Base-by-base conservation (phyloP, 805 yeast genomes). In the Martiniozyma abietophila region DNA sequence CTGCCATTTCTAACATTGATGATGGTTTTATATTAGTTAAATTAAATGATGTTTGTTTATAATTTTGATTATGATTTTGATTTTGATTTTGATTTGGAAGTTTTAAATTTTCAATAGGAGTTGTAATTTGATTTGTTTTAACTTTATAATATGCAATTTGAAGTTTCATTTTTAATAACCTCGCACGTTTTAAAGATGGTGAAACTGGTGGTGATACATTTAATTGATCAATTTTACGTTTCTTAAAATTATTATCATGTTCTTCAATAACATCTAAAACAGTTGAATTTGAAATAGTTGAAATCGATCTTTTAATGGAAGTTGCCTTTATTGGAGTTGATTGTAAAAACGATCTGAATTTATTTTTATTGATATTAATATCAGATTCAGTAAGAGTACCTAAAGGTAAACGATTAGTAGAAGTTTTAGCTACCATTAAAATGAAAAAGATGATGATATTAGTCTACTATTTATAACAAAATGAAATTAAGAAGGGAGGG, bases 111-210 rank as follows among this genome's bases (percentile, higher is more conserved):
- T 40, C 31, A 12, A 61, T 39, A 5, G 65, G 59, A 3, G 54
- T 56, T 6, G 48, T 45, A 1, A 56, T 54, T 47, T 71, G 76
- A 42, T 69, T 62, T 1, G 76, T 70, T 36, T 60, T 59, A 27
- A 65, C 63, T 45, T 71, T 72, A 49, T 63, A 71, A 44, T 67
- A 67, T 2, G 78, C 78, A 31, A 71, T 46, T 43, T 67, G 67
- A 17, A 72, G 51, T 42, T 74, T 62, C 38, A 65, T 53, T 43
- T 66, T 64, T 39, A 72, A 56, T 43, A 58, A 59, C 31, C 65
- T 49, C 5, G 68, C 69, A 23, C 61, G 51, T 44, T 53, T 46
- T 36, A 49, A 39, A 21, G 48, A 40, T 34, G 56, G 57, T 17
- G 57, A 44, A 7, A 38, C 27, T 10, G 42, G 28, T 6, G 23